Conservation (phyloP, 176 grass and related monocot genomes). For the Phoenix roebelenii region DNA sequence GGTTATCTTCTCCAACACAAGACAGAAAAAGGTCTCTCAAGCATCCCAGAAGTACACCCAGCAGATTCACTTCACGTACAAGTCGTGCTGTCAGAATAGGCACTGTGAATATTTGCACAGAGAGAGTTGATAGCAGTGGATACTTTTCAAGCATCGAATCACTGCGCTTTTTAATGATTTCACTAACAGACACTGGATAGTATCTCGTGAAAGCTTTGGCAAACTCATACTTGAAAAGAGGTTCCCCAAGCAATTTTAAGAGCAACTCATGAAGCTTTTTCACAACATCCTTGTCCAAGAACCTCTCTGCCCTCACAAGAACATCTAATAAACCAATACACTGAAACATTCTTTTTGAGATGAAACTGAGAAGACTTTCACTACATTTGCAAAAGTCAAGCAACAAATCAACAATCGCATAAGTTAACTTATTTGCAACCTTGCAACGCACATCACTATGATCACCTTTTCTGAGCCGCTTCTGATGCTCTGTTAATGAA, state of each 20-base stretch:
- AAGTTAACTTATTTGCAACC: slow-evolving; percentile 51
- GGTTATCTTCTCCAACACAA: slow-evolving; percentile 60
- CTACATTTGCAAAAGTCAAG: slow-evolving; percentile 67
- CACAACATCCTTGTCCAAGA: slow-evolving; percentile 58
- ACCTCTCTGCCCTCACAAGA: slow-evolving; percentile 50
- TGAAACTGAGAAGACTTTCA: slow-evolving; percentile 85
- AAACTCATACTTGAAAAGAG: slow-evolving; percentile 83
- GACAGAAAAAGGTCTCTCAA: slow-evolving; percentile 63
- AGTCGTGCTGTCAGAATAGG: slow-evolving; percentile 57
- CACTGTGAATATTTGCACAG: slow-evolving; percentile 99
- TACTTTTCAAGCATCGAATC: slow-evolving; percentile 44
- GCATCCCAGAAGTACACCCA: slow-evolving; percentile 64
- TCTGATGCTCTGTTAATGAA: slow-evolving; percentile 22
- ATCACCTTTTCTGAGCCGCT: slow-evolving; percentile 5
- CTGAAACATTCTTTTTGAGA: slow-evolving; percentile 48
- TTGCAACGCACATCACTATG: slow-evolving; percentile 5
- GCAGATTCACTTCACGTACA: slow-evolving; percentile 67
- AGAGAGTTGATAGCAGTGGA: slow-evolving; percentile 54
- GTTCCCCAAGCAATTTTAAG: slow-evolving; percentile 83
- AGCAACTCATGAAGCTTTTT: slow-evolving; percentile 88
- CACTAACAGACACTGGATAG: slow-evolving; percentile 52
- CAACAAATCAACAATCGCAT: slow-evolving; percentile 52
- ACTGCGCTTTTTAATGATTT: slow-evolving; percentile 46
- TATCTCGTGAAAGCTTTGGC: slow-evolving; percentile 69
- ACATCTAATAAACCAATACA: slow-evolving; percentile 55